A percentile compares a stretch with the other conserved stretches of the same genome.
These are phyloP conservation scores for Paecilomyces formosus DNA, from an alignment of 2,329 filamentous ascomycete genomes.

Conservation along the genomic window DNA sequence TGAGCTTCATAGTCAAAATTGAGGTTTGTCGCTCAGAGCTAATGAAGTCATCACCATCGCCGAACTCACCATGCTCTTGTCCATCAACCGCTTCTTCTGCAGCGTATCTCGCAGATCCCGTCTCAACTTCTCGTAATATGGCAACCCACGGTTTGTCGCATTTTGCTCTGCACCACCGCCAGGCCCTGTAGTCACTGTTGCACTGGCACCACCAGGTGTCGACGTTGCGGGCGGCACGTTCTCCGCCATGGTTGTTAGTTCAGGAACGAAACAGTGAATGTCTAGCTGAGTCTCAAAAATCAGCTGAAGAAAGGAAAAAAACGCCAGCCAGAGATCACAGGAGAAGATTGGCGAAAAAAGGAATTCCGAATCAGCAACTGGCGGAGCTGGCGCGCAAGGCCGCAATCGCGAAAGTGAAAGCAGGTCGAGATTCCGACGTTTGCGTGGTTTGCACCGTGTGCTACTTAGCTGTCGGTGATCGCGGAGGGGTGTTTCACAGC, in stretches of 20 bases:
- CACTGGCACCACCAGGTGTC: constrained; percentile 5
- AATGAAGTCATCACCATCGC: too few relatives aligned
- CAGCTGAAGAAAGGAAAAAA: neutral
- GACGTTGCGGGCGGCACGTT: constrained; percentile 27
- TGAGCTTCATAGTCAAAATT: neutral
- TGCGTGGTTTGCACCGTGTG: constrained; percentile 27
- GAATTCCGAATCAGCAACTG: neutral
- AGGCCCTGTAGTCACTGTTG: constrained; percentile 3
- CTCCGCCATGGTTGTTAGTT: constrained; percentile 28
- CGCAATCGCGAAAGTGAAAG: neutral
- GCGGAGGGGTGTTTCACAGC: neutral
- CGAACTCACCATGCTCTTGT: constrained; percentile 49
- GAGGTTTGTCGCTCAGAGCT: neutral
- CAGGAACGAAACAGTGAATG: neutral
- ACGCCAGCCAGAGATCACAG: neutral
- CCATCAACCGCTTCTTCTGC: constrained; percentile 56
- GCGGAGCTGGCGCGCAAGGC: neutral
- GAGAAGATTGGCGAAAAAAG: neutral
- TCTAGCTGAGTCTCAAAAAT: neutral
- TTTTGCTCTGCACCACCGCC: constrained; percentile 13
- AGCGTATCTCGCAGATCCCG: constrained; percentile 60
- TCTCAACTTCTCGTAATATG: constrained; percentile 67
- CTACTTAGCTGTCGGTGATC: constrained; percentile 4
- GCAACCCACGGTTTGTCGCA: constrained; percentile 37
- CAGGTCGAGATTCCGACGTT: constrained; percentile 12